Base-by-base conservation (phyloP, 2,329 filamentous ascomycete genomes). In the Fusarium nelsonii region DNA sequence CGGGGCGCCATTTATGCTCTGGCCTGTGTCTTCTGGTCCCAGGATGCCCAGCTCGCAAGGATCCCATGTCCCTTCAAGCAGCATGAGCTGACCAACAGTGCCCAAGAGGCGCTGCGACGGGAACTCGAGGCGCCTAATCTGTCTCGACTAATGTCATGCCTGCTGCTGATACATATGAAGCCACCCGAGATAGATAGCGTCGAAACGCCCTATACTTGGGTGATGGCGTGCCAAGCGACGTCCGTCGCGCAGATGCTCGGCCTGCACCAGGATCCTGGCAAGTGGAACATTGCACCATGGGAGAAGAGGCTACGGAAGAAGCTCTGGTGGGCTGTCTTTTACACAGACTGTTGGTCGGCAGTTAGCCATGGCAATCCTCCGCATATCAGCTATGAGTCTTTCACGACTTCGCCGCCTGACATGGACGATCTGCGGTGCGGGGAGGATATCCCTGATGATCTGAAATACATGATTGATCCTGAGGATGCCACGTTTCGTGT, bases 41-140 rank as follows among this genome's bases (percentile, higher is more conserved):
- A 77, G 26, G 80, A 82, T 23, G 61, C 69, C 1, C 67, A 71
- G 0, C 69, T 81, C 2, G 73, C 74, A 7, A 23, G 44, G 9
- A 69, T 62, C 4, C 65, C 76, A 3, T 75, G 77, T 8, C 78
- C 78, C 0, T 79, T 82, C 39, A 65, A 79, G 53, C 81, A 84
- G 64, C 78, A 82, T 28, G 77, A 82, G 54, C 74, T 82, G 3
- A 58, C 81, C 36, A 80, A 81, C 32, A 76, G 81, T 45, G 81
- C 82, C 2, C 80, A 83, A 49, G 75, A 77, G 26, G 80, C 81
- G 0, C 70, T 84, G 4, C 77, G 82, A 23, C 76, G 82, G 4
- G 83, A 85, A 60, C 75, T 84, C 0, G 81, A 84, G 40, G 81
- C 82, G 1, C 82, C 83, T 0, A 83, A 84, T 32, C 73, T 85